A percentile compares a stretch with the other conserved stretches of the same genome.
These are phyloP conservation scores for Anisogramma anomala DNA, from an alignment of 2,329 filamentous ascomycete species.

Conservation along the genomic window DNA sequence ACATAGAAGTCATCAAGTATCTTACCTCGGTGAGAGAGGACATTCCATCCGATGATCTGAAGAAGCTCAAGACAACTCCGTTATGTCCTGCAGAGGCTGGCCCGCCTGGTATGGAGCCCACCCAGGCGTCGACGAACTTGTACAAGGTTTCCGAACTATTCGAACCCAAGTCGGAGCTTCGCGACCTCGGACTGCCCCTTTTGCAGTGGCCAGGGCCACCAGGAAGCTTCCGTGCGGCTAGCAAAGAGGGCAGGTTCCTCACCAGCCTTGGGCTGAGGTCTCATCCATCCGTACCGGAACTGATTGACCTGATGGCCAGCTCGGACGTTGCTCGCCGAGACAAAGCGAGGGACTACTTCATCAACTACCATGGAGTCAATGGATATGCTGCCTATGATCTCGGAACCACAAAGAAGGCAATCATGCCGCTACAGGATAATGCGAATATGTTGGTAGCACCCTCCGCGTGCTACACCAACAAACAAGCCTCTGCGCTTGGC, in stretches of 20 bases:
- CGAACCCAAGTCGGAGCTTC: conserved; percentile 61
- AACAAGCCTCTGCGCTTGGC: conserved; percentile 62
- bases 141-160: conserved; percentile 72
- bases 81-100: conserved; percentile 72
- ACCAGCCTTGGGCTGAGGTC: conserved; percentile 58
- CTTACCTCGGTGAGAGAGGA: conserved; percentile 81
- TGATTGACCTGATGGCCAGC: conserved; percentile 68
- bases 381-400: conserved; percentile 58
- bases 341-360: conserved; percentile 68
- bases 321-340: conserved; percentile 47
- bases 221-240: conserved; percentile 51
- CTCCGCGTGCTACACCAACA: conserved; percentile 71
- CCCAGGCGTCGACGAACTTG: conserved; percentile 38
- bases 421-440: conserved; percentile 64
- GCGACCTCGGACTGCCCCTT: conserved; percentile 60
- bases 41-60: conserved; percentile 73
- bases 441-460: conserved; percentile 56
- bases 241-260: conserved; percentile 65
- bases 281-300: conserved; percentile 58
- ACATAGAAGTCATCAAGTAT: conserved; percentile 90
- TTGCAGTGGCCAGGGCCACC: conserved; percentile 66
- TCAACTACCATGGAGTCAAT: conserved; percentile 67
- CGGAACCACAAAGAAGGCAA: conserved; percentile 40
- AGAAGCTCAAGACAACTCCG: conserved; percentile 61
- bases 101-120: conserved; percentile 41